Percentiles rank a stretch among this genome's conserved stretches.
phyloP scores from a whole-genome alignment of 192 early-diverging fungal species.

The Podila clonocystis region DNA sequence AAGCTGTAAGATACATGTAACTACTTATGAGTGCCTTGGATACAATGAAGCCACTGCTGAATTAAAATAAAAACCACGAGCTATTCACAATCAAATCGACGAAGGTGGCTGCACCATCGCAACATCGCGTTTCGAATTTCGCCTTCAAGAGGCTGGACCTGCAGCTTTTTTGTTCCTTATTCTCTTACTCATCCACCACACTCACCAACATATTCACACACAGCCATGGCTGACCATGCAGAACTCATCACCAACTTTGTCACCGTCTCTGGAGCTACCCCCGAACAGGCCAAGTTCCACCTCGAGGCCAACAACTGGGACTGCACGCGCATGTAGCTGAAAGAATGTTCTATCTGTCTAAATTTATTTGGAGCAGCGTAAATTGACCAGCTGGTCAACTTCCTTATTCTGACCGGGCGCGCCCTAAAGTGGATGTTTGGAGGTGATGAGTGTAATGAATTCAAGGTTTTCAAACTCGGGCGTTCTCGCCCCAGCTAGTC shows the following conservation, averaged over 20 bases:
- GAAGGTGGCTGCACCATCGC: neutral
- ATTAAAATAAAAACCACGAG: neutral
- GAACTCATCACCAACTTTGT: slow-evolving; percentile 70
- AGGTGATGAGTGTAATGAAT: too few species aligned
- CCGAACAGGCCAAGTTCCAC: slow-evolving; percentile 73
- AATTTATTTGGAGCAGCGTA: too few species aligned
- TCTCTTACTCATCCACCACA: neutral
- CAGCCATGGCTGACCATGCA: slow-evolving; percentile 54
- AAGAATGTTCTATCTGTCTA: too few species aligned
- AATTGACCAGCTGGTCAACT: too few species aligned
- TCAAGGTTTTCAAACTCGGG: too few species aligned
- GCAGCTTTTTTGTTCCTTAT: neutral
- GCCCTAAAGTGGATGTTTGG: too few species aligned
- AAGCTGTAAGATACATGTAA: slow-evolving; percentile 12
- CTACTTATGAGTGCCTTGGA: neutral
- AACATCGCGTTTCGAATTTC: too few species aligned
- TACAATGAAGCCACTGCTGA: neutral
- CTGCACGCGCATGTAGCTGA: too few species aligned
- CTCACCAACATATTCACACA: neutral
- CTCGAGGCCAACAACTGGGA: slow-evolving; percentile 85
- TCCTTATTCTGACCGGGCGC: too few species aligned
- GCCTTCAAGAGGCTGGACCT: too few species aligned
- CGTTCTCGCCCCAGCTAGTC: too few species aligned
- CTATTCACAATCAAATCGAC: too few species aligned
- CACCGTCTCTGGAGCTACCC: slow-evolving; percentile 59